A percentile compares a stretch with the other conserved stretches of the same genome.
These are phyloP conservation scores for Davidsoniella virescens DNA, from an alignment of 2,329 filamentous ascomycete genomes.

Conservation along the genomic window DNA sequence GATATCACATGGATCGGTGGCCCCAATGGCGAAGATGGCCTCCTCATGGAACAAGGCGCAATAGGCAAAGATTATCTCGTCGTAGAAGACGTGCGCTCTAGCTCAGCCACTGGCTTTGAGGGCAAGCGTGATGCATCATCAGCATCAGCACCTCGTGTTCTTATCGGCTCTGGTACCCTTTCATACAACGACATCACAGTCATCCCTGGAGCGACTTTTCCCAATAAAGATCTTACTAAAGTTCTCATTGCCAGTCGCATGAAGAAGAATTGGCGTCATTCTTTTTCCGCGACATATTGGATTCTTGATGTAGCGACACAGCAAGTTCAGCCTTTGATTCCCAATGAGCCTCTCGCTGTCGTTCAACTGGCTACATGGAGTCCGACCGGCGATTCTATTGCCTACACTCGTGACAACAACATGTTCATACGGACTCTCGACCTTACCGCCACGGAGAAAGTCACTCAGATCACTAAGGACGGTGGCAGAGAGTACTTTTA, in stretches of 20 bases:
- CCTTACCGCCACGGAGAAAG: constrained; percentile 29
- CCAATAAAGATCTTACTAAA: constrained; percentile 70
- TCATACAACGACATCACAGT: constrained; percentile 38
- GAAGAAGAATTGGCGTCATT: constrained; percentile 76
- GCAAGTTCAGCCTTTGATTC: constrained; percentile 59
- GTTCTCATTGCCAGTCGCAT: constrained; percentile 64
- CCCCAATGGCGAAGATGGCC: constrained; percentile 61
- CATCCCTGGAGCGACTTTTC: constrained; percentile 46
- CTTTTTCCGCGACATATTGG: constrained; percentile 74
- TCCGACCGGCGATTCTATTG: constrained; percentile 67
- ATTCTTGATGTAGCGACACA: constrained; percentile 80
- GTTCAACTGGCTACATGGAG: constrained; percentile 85
- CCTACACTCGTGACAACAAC: constrained; percentile 86
- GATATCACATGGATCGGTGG: constrained; percentile 64
- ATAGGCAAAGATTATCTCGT: constrained; percentile 58
- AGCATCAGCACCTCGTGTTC: constrained; percentile 42
- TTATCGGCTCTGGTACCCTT: constrained; percentile 60
- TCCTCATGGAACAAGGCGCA: constrained; percentile 59
- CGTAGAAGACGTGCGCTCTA: constrained; percentile 64
- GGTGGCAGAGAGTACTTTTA: constrained; percentile 85
- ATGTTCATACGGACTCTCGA: constrained; percentile 56
- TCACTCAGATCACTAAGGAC: constrained; percentile 66
- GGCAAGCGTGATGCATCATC: constrained; percentile 21
- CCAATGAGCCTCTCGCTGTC: constrained; percentile 42
- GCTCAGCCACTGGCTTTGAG: constrained; percentile 16